Conservation (phyloP, 495 filamentous ascomycete species). For the Trichoderma erinaceum region DNA sequence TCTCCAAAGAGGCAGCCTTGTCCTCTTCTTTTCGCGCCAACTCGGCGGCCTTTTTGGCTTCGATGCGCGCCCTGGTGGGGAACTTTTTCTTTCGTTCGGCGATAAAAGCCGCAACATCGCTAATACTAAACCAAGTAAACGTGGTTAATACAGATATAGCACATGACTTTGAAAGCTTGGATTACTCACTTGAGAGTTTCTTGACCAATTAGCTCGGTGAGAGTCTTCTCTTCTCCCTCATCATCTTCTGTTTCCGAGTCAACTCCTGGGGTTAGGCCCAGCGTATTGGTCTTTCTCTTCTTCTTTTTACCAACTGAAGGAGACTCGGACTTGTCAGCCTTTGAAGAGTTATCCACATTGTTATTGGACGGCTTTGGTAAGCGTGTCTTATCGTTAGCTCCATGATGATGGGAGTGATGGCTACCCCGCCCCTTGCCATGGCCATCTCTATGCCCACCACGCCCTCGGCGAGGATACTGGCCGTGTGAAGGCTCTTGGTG, state of each 20-base stretch:
- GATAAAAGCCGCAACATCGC: slow-evolving; percentile 76
- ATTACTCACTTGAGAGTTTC: slow-evolving; percentile 40
- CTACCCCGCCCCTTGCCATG: slow-evolving; percentile 1
- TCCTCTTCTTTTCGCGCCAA: slow-evolving; percentile 24
- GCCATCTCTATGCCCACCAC: slow-evolving; percentile 11
- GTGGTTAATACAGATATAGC: slow-evolving; percentile 14
- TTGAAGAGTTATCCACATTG: slow-evolving; percentile 32
- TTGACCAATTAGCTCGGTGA: slow-evolving; percentile 52
- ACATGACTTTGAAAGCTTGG: neutral
- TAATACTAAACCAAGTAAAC: slow-evolving; percentile 39
- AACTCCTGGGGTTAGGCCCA: slow-evolving; percentile 72
- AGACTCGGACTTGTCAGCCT: slow-evolving; percentile 24
- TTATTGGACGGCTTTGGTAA: slow-evolving; percentile 22
- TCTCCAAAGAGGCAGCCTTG: slow-evolving; percentile 33
- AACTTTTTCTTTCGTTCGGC: slow-evolving; percentile 70
- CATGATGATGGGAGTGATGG: neutral
- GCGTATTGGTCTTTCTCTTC: slow-evolving; percentile 69
- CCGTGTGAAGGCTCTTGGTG: slow-evolving; percentile 2
- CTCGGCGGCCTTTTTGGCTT: slow-evolving; percentile 41
- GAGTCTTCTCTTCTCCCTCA: slow-evolving; percentile 67
- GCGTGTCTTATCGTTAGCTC: neutral
- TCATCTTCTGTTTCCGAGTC: slow-evolving; percentile 65
- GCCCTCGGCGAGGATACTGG: slow-evolving; percentile 10
- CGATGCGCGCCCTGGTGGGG: slow-evolving; percentile 63
- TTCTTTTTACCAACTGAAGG: slow-evolving; percentile 59